Base-by-base conservation (phyloP, 371 early-diverging fungal genomes). In the Smittium mucronatum region DNA sequence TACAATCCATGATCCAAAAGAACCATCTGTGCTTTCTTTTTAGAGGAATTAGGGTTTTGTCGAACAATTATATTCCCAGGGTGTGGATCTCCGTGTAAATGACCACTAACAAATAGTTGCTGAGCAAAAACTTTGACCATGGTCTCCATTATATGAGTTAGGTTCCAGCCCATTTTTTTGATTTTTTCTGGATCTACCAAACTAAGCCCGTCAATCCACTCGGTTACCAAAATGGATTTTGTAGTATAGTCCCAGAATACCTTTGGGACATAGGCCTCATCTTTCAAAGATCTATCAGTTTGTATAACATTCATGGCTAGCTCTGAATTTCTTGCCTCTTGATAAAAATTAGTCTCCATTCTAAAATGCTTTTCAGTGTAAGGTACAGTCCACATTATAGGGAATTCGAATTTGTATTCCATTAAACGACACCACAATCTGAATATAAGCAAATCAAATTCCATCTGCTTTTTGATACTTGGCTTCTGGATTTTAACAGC, bases 401-500 rank as follows among this genome's bases (percentile, higher is more conserved):
- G 94, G 60, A 95, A 73, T 34, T 91, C 94, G 81, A 94, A 95
- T 11, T 88, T 67, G 16, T 78, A 76, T 74, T 94, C 93, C 63
- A 91, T 83, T 0, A 83, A 72, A 35, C 79, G 69, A 33, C 87
- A 78, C 36, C 90, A 69, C 28, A 81, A 65, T 21, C 86, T 78
- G 70, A 88, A 86, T 17, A 88, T 87, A n/a, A 81, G 70, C 69
- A 95, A 69, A 77, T 95, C 96, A 86, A 88, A 88, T 25, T 85
- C 82, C 69, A 94, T 88, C 77, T 95, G 94, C 59, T 84, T 76
- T 64, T 76, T 78, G 31, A 94, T 92, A 57, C 88, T 86, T 0
- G 94, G 94, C 71, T 95, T 94, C 70, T 95, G 96, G 1, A 95
- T 84, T 81, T 95, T 95, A 35, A 95, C 93, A 0, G 95, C 96